Base-by-base conservation (phyloP, 2,329 filamentous ascomycete species). In the Sporothrix euskadiensis region DNA sequence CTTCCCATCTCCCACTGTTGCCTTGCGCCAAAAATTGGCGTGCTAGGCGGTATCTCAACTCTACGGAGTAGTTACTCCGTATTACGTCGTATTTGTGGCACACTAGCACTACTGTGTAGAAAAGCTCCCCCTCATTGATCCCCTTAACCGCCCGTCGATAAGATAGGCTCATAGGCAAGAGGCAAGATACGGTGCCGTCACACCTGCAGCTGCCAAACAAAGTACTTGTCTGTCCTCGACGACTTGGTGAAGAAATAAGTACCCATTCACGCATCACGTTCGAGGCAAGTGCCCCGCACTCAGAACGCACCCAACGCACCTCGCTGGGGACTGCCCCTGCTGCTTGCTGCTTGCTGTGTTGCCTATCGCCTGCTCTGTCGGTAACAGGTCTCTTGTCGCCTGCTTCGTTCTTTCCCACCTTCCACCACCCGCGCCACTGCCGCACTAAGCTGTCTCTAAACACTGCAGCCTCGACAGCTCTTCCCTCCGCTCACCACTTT, bases 231-330 rank as follows among this genome's bases (percentile, higher is more conserved):
- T 5, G 12, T 66, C n/a, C 39, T 19, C 12, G 39, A 1, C 61
- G 16, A 5, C 7, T 30, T 30, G 39, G 61, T 66, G n/a, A 47
- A 14, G 61, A 4, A 9, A 7, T 22, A 66, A 30, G 61, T 66
- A 47, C 35, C 14, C 7, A 10, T 47, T 47, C 61, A 66, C 61
- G 35, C 35, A 22, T 39, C 35, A 41, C n/a, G 9, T 41, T 57
- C 14, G 44, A 61, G 66, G 41, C 41, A 70, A 47, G 44, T 73
- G 72, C 72, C 72, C 72, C 72, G 72, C 72, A 73, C 71, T 49
- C 63, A 12, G 9, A 22, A 44, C 59, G 22, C 71, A n/a, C 41
- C 26, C 19, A 14, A 22, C 19, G 10, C 49, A 39, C 66, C 49
- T 69, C 35, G 3, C 6, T 26, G 66, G 35, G 2, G 4, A 8